Conservation (phyloP, 176 grass and related monocot species). For the Zizania latifolia region DNA sequence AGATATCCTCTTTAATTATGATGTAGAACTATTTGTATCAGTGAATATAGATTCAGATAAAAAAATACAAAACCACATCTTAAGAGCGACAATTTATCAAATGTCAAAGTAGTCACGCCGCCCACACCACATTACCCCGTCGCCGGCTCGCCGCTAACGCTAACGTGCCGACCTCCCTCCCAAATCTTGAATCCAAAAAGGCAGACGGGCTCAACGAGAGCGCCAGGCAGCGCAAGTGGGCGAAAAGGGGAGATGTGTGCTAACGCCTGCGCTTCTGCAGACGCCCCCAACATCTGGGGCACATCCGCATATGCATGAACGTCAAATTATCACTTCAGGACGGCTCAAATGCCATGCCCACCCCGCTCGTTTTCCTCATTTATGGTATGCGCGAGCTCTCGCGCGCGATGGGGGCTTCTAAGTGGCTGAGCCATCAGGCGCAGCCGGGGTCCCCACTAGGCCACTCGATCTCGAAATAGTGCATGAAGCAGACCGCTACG, state of each 20-base stretch:
- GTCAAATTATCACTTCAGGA: neutral
- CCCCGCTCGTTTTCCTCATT: conserved; percentile 29
- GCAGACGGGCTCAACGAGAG: neutral
- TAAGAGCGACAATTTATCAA: no score
- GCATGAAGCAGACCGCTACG: neutral
- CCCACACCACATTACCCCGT: neutral
- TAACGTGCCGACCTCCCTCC: neutral
- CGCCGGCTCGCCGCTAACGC: neutral
- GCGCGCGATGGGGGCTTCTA: neutral
- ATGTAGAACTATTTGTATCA: no score
- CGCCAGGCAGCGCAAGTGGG: neutral
- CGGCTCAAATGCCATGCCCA: neutral
- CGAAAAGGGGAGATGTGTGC: conserved; percentile 8
- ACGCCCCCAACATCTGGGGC: neutral
- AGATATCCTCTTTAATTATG: no score
- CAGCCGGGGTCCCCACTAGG: neutral
- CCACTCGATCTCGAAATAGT: neutral
- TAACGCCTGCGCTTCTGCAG: neutral
- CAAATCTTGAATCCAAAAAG: neutral
- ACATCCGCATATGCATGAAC: conserved; percentile 12
- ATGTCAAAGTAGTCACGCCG: no score
- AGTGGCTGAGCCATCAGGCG: neutral
- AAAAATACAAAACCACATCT: no score
- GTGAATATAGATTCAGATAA: no score
- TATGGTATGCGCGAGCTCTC: conserved; percentile 12